These are phyloP conservation scores for Sphaerobolus stellatus DNA, from an alignment of 1,284 basidiomycete genomes.

Conservation along the genomic window DNA sequence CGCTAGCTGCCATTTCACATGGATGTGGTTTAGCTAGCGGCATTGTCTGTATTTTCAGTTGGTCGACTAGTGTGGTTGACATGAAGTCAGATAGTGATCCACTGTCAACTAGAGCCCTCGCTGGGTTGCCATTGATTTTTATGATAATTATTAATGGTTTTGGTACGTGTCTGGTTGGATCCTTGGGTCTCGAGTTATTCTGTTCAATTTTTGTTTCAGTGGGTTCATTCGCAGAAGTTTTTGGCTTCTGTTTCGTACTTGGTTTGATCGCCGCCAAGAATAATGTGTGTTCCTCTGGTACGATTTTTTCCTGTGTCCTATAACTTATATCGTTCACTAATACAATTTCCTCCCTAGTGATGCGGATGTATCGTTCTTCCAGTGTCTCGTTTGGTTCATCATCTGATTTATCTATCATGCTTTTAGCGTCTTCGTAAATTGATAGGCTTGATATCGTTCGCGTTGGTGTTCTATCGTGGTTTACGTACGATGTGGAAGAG, in stretches of 20 bases:
- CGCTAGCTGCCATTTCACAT: conserved; percentile 31
- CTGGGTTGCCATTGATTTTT: conserved; percentile 10
- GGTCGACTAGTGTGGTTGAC: conserved; percentile 10
- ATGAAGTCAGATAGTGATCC: conserved; percentile 16
- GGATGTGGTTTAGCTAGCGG: conserved; percentile 24
- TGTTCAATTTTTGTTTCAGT: background rate
- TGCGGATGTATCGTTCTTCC: no score
- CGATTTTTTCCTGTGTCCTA: no score
- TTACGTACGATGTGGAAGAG: no score
- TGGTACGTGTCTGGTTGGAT: background rate
- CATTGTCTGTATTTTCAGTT: background rate
- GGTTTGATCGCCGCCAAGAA: no score
- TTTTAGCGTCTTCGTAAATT: no score
- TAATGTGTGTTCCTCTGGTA: no score
- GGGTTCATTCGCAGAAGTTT: background rate
- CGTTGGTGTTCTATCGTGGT: no score
- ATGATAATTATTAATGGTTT: conserved; percentile 11
- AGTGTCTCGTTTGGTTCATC: no score
- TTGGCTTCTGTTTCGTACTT: background rate
- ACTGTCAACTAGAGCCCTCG: conserved; percentile 15
- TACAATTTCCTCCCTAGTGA: no score
- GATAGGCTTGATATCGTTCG: no score
- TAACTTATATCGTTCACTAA: no score
- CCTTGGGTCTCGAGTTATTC: background rate
- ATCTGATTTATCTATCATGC: no score